Evolutionary conservation across 2,329 filamentous ascomycete genomes (phyloP).

Genomic region (Trichoderma sp.): DNA sequence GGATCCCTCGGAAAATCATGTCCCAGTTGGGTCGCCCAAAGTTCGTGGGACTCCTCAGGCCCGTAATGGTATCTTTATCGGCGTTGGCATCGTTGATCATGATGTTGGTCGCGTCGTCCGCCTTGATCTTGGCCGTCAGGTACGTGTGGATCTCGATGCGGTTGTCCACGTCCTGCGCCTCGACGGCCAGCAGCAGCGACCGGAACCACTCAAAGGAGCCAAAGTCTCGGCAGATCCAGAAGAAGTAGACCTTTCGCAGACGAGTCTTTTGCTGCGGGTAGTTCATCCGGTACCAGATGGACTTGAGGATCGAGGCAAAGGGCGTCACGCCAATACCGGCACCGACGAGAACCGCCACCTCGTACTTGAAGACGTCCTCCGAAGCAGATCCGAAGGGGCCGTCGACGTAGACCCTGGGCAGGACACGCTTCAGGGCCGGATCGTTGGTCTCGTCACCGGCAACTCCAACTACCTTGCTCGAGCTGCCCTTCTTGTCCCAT

Average conservation of each 20-base stretch:
- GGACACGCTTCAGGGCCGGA: slow-evolving; percentile 68
- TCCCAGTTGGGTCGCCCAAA: slow-evolving; percentile 89
- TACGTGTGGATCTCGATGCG: slow-evolving; percentile 90
- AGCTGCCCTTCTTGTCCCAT: slow-evolving; percentile 55
- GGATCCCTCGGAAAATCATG: slow-evolving; percentile 81
- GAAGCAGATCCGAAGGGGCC: slow-evolving; percentile 85
- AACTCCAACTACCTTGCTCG: slow-evolving; percentile 70
- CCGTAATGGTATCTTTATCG: slow-evolving; percentile 82
- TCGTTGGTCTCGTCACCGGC: slow-evolving; percentile 64
- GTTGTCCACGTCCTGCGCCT: slow-evolving; percentile 80
- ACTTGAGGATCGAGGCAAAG: slow-evolving; percentile 84
- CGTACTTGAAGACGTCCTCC: slow-evolving; percentile 88
- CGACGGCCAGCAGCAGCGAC: slow-evolving; percentile 78
- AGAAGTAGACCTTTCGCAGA: slow-evolving; percentile 85
- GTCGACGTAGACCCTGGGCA: slow-evolving; percentile 80
- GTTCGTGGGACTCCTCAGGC: slow-evolving; percentile 78
- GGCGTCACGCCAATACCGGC: slow-evolving; percentile 86
- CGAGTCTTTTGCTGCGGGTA: slow-evolving; percentile 78
- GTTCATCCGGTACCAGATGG: slow-evolving; percentile 92
- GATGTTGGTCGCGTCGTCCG: slow-evolving; percentile 84
- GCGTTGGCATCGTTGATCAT: slow-evolving; percentile 90
- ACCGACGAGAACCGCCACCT: slow-evolving; percentile 75
- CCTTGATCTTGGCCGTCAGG: slow-evolving; percentile 83
- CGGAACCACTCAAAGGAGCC: slow-evolving; percentile 90
- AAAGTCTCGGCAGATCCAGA: slow-evolving; percentile 89